Percentiles rank a stretch among this genome's conserved stretches.
phyloP scores from a whole-genome alignment of 805 yeast genomes.

The Cyberlindnera bimundalis region DNA sequence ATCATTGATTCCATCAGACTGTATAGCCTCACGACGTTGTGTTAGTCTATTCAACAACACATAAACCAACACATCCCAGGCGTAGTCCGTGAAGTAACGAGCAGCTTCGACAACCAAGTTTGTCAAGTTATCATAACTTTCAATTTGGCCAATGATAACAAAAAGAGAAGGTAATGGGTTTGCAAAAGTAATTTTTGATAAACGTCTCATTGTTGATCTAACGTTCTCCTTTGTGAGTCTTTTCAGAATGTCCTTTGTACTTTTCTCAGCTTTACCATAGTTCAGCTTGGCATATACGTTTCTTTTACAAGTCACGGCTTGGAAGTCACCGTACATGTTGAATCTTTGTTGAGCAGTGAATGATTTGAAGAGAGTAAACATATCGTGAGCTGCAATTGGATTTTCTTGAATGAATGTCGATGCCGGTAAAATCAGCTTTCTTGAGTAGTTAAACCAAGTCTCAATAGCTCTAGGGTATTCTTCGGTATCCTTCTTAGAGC shows the following conservation, averaged over 20 bases:
- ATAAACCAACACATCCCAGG: constrained; percentile 82
- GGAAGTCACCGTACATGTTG: constrained; percentile 77
- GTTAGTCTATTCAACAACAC: constrained; percentile 70
- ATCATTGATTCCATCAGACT: constrained; percentile 76
- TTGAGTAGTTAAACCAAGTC: constrained; percentile 57
- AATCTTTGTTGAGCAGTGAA: constrained; percentile 65
- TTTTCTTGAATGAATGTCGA: constrained; percentile 45
- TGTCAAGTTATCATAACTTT: constrained; percentile 85
- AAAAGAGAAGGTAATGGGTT: constrained; percentile 78
- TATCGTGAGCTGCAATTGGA: constrained; percentile 56
- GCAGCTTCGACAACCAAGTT: constrained; percentile 78
- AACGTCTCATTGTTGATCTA: constrained; percentile 62
- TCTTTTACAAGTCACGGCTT: constrained; percentile 53
- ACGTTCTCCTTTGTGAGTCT: constrained; percentile 80
- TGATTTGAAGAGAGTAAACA: constrained; percentile 48
- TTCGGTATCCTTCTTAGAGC: constrained; percentile 7
- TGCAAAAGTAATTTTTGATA: constrained; percentile 67
- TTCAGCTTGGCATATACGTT: constrained; percentile 54
- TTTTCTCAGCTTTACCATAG: constrained; percentile 66
- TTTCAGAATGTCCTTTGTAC: constrained; percentile 74
- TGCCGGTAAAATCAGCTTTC: constrained; percentile 66
- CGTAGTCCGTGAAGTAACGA: constrained; percentile 64
- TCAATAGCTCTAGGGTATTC: constrained; percentile 23
- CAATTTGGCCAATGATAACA: constrained; percentile 75
- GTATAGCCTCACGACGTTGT: constrained; percentile 61